A percentile compares a stretch with the other conserved stretches of the same genome.
phyloP scores from a whole-genome alignment of 2,329 filamentous ascomycete species.

The Monosporascus cannonballus region DNA sequence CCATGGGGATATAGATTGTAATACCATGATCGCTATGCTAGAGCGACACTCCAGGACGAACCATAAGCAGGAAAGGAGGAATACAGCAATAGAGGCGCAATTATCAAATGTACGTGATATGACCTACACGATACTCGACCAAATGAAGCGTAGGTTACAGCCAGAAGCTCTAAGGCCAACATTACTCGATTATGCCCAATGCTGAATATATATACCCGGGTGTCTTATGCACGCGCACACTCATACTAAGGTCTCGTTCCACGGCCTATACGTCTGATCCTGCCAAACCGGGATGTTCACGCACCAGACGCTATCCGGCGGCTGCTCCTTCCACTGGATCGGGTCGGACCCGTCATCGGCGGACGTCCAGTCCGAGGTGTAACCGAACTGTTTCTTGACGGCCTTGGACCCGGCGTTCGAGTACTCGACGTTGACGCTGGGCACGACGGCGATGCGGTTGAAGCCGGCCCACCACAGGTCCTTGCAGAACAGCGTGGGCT shows the following conservation, averaged over 20 bases:
- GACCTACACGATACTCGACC: too few species aligned
- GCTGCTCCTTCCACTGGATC: slow-evolving; percentile 37
- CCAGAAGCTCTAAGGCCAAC: too few species aligned
- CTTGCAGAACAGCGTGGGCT: slow-evolving; percentile 51
- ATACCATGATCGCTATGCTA: too few species aligned
- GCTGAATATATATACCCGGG: too few species aligned
- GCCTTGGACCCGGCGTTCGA: slow-evolving; percentile 34
- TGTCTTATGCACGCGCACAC: too few species aligned
- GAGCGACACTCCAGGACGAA: too few species aligned
- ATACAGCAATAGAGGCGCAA: too few species aligned
- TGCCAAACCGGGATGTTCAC: slow-evolving; percentile 32
- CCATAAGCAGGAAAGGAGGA: too few species aligned
- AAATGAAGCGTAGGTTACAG: too few species aligned
- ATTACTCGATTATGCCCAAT: too few species aligned
- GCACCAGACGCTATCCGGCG: slow-evolving; percentile 42
- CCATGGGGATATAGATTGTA: too few species aligned
- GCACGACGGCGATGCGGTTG: slow-evolving; percentile 49
- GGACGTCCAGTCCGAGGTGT: slow-evolving; percentile 31
- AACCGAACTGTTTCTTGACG: slow-evolving; percentile 47
- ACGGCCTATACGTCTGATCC: slow-evolving; percentile 35
- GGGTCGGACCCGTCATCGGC: slow-evolving; percentile 22
- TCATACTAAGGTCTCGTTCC: slow-evolving; percentile 27
- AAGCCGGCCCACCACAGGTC: slow-evolving; percentile 47
- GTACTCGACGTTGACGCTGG: slow-evolving; percentile 50
- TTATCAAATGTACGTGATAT: too few species aligned